phyloP scores from a whole-genome alignment of 23 red algal species.

The Rhodosorus marinus region DNA sequence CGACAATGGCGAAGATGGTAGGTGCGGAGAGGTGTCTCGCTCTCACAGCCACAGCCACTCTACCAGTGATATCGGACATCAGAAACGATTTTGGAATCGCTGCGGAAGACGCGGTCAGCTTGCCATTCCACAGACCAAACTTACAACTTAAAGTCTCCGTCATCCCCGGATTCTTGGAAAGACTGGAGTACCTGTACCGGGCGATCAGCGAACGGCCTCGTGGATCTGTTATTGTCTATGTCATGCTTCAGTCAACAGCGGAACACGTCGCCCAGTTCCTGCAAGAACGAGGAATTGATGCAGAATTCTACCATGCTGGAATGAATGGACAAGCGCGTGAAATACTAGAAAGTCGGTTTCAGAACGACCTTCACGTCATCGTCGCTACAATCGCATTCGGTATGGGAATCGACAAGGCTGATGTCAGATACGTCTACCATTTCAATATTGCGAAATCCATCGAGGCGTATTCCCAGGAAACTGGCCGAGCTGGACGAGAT shows the following conservation, averaged over 20 bases:
- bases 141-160: constrained; percentile 22
- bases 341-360: constrained; percentile 43
- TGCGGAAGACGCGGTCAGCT: constrained; percentile 11
- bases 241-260: constrained; percentile 56
- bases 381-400: constrained; percentile 98
- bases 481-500: constrained; percentile 75
- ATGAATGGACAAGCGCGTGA: constrained; percentile 47
- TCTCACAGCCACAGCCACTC: constrained; percentile 86
- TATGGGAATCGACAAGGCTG: constrained; percentile 92
- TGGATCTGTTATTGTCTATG: constrained; percentile 59
- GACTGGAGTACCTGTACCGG: background rate
- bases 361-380: constrained; percentile 23
- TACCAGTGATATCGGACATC: constrained; percentile 51
- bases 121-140: constrained; percentile 20
- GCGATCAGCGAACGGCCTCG: constrained; percentile 21
- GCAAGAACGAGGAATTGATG: constrained; percentile 23
- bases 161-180: constrained; percentile 12
- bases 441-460: constrained; percentile 53
- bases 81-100: constrained; percentile 36
- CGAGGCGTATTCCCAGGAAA: constrained; percentile 65
- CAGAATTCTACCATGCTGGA: constrained; percentile 68
- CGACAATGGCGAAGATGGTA: constrained; percentile 21
- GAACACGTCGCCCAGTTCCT: constrained; percentile 25
- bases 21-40: constrained; percentile 26
- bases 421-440: constrained; percentile 74